Conservation (phyloP, 2,329 filamentous ascomycete genomes). For the Xylaria sp. region DNA sequence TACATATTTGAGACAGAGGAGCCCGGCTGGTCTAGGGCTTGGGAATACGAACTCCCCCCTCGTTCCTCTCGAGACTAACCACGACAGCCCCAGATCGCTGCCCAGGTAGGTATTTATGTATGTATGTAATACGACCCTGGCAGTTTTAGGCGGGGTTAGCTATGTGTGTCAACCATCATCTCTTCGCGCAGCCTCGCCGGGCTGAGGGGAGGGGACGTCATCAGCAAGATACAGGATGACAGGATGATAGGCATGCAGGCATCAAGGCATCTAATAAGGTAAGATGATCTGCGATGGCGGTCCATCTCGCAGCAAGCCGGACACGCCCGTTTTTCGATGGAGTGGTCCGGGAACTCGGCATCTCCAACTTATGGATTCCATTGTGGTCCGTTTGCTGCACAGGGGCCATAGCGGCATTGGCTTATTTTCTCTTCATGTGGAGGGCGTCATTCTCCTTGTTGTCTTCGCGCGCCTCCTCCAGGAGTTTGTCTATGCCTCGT, state of each 20-base stretch:
- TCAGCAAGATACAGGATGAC: background rate
- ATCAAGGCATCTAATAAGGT: too few relatives aligned
- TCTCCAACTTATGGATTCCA: background rate
- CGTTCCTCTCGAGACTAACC: too few relatives aligned
- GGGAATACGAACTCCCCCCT: too few relatives aligned
- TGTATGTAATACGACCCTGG: too few relatives aligned
- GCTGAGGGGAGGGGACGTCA: too few relatives aligned
- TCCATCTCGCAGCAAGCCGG: background rate
- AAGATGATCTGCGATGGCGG: background rate
- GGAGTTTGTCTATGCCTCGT: conserved; percentile 87
- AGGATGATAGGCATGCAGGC: background rate
- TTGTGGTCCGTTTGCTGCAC: background rate
- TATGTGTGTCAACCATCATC: too few relatives aligned
- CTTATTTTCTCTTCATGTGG: conserved; percentile 57
- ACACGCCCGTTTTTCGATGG: background rate
- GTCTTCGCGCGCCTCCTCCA: conserved; percentile 87
- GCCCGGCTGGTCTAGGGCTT: too few relatives aligned
- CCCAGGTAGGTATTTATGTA: too few relatives aligned
- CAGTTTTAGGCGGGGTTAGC: too few relatives aligned
- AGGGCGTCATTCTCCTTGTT: conserved; percentile 84
- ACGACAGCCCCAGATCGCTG: too few relatives aligned
- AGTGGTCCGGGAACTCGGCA: conserved; percentile 26
- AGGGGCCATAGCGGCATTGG: background rate
- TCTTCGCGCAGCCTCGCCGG: too few relatives aligned
- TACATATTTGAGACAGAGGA: too few relatives aligned